A percentile compares a stretch with the other conserved stretches of the same genome.
Evolutionary conservation across 2,329 filamentous ascomycete genomes (phyloP).

Genomic region (Xylaria arbuscula): DNA sequence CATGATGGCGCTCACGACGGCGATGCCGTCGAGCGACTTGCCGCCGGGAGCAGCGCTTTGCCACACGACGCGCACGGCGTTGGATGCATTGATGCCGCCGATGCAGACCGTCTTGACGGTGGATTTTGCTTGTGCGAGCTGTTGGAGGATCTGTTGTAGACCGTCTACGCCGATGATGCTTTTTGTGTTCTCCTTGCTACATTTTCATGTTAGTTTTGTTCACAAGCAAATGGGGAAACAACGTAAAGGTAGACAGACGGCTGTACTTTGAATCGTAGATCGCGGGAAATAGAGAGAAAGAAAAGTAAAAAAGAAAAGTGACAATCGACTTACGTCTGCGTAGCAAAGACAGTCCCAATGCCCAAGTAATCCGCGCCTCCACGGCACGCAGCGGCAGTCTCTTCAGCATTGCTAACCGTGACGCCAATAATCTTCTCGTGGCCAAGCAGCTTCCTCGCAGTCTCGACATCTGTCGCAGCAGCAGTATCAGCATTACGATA

Average conservation of each 20-base stretch:
- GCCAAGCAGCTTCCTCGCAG: constrained; percentile 79
- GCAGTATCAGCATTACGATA: background rate
- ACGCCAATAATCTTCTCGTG: constrained; percentile 86
- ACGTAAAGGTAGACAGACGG: background rate
- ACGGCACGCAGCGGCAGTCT: constrained; percentile 77
- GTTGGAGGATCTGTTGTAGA: constrained; percentile 71
- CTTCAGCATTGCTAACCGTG: constrained; percentile 78
- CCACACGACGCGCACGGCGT: constrained; percentile 78
- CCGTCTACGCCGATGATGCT: constrained; percentile 80
- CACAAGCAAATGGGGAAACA: background rate
- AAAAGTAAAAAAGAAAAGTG: background rate
- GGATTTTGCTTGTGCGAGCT: constrained; percentile 62
- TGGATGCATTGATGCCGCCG: constrained; percentile 84
- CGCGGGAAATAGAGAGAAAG: background rate
- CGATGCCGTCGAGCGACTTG: constrained; percentile 81
- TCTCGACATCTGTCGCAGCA: constrained; percentile 62
- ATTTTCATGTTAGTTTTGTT: background rate
- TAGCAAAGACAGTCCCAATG: constrained; percentile 89
- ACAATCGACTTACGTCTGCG: constrained; percentile 70
- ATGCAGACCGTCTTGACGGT: constrained; percentile 80
- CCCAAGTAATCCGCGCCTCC: constrained; percentile 91
- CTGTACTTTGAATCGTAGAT: background rate
- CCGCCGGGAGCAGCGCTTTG: constrained; percentile 66
- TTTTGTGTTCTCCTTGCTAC: constrained; percentile 87
- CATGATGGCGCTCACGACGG: constrained; percentile 90